phyloP scores from a whole-genome alignment of 768 basidiomycete species.

The Xerocomellus dryophilus region DNA sequence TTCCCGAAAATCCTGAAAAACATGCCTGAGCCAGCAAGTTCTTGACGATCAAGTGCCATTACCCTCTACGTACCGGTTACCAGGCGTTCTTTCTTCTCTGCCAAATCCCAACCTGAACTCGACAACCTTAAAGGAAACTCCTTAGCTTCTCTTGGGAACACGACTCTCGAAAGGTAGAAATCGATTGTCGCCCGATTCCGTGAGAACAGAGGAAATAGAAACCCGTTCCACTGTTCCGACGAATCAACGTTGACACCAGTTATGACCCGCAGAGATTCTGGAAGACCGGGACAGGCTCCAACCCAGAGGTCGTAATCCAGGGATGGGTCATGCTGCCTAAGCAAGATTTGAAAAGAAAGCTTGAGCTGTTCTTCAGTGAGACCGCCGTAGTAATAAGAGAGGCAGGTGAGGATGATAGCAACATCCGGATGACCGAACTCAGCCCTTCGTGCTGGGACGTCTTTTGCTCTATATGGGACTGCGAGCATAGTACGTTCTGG shows the following conservation, averaged over 20 bases:
- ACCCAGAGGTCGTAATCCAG: neutral
- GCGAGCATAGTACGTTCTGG: conserved; percentile 25
- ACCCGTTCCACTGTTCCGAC: conserved; percentile 14
- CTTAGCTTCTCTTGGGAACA: conserved; percentile 37
- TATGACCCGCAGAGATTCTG: neutral
- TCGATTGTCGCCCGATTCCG: conserved; percentile 30
- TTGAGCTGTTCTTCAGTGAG: conserved; percentile 7
- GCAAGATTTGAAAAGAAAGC: too few relatives aligned
- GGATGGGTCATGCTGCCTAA: neutral
- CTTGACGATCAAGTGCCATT: too few relatives aligned
- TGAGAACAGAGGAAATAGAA: conserved; percentile 26
- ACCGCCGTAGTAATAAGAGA: too few relatives aligned
- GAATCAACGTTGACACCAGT: conserved; percentile 21
- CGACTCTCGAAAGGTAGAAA: conserved; percentile 34
- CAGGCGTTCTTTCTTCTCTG: conserved; percentile 21
- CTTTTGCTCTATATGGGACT: conserved; percentile 17
- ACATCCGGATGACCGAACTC: too few relatives aligned
- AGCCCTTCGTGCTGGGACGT: conserved; percentile 28
- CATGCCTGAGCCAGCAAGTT: neutral
- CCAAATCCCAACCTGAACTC: conserved; percentile 39
- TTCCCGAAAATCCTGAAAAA: conserved; percentile 36
- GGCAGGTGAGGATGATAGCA: too few relatives aligned
- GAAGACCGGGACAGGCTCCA: conserved; percentile 8
- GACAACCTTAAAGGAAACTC: conserved; percentile 35
- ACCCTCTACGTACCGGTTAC: conserved; percentile 13